Base-by-base conservation (phyloP, 2,329 filamentous ascomycete genomes). In the Colletotrichum lupini region DNA sequence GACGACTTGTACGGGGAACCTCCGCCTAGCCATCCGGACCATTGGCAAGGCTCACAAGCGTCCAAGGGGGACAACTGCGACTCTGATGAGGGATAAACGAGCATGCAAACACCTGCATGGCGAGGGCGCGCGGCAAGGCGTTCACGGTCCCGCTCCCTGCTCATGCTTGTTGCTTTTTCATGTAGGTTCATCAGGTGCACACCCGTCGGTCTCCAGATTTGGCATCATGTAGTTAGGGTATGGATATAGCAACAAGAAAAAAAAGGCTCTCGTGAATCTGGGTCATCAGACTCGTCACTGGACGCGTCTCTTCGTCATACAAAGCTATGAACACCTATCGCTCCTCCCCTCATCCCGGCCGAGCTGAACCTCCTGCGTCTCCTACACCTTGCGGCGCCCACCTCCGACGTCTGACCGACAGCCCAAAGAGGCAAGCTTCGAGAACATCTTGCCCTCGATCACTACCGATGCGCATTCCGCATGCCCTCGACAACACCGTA, bases 281-380 rank as follows among this genome's bases (percentile, higher is more conserved):
- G 61, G 32, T 37, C 66, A 56, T 73, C 30, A 37, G 55, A 53
- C 53, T 64, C 59, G 32, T 60, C 67, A 56, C 56, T 60, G 32
- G 59, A 60, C 26, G 35, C 59, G 55, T 64, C 30, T 49, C 42
- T 64, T 24, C 28, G 28, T 65, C 55, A 42, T 35, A 42, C 46
- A 68, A 68, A 35, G 53, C 66, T 59, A 67, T 46, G 35, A n/a
- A 52, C 46, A 53, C 35, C 26, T 19, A 22, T 49, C 42, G 16
- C 19, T 22, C 26, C 55, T 63, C 57, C 37, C 30, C 24, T 26
- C 66, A 56, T 56, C 49, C 66, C 26, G 35, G 19, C 66, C n/a
- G 32, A 46, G 66, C 70, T 73, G 66, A 70, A 60, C n/a, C 61
- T 57, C 55, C 53, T 64, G 55, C 60, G 16, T 24, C 37, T 58